Percentiles rank a stretch among this genome's conserved stretches.
phyloP scores from a whole-genome alignment of 768 basidiomycete genomes.

The Mycena belliarum region DNA sequence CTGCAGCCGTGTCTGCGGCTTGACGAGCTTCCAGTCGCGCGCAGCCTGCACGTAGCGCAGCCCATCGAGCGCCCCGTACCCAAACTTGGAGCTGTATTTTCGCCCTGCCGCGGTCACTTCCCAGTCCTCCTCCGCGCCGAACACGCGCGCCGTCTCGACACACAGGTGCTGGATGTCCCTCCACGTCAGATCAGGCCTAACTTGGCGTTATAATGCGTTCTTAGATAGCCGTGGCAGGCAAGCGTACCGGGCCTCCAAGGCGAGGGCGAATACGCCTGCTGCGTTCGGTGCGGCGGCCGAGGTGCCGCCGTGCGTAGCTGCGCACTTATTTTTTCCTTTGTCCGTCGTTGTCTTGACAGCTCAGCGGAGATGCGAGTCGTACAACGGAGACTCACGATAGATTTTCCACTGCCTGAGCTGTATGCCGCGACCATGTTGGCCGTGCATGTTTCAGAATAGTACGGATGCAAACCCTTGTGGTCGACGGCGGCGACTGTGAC shows the following conservation, averaged over 20 bases:
- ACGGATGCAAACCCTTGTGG: slow-evolving; percentile 86
- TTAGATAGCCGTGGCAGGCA: slow-evolving; percentile 4
- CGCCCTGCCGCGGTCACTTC: slow-evolving; percentile 73
- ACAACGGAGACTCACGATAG: slow-evolving; percentile 67
- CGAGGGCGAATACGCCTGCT: slow-evolving; percentile 90
- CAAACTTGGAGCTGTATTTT: slow-evolving; percentile 84
- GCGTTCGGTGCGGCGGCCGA: slow-evolving; percentile 98
- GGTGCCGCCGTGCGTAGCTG: slow-evolving; percentile 87
- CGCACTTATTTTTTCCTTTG: slow-evolving; percentile 81
- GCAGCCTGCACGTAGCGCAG: slow-evolving; percentile 80
- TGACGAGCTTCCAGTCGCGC: slow-evolving; percentile 81
- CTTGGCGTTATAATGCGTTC: not conserved
- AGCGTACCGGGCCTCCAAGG: slow-evolving; percentile 77
- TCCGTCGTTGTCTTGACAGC: slow-evolving; percentile 85
- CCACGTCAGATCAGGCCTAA: slow-evolving; percentile 92
- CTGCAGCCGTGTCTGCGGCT: slow-evolving; percentile 90
- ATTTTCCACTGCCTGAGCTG: slow-evolving; percentile 90
- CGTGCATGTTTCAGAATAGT: slow-evolving; percentile 96
- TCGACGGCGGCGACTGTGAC: slow-evolving; percentile 97
- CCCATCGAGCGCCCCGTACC: slow-evolving; percentile 87
- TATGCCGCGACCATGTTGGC: slow-evolving; percentile 97
- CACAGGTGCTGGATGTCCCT: slow-evolving; percentile 92
- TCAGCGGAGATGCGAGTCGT: slow-evolving; percentile 15
- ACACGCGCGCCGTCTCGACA: slow-evolving; percentile 69
- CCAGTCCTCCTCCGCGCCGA: slow-evolving; percentile 94